Conservation (phyloP, 495 filamentous ascomycete genomes). For the Xylaria longipes region DNA sequence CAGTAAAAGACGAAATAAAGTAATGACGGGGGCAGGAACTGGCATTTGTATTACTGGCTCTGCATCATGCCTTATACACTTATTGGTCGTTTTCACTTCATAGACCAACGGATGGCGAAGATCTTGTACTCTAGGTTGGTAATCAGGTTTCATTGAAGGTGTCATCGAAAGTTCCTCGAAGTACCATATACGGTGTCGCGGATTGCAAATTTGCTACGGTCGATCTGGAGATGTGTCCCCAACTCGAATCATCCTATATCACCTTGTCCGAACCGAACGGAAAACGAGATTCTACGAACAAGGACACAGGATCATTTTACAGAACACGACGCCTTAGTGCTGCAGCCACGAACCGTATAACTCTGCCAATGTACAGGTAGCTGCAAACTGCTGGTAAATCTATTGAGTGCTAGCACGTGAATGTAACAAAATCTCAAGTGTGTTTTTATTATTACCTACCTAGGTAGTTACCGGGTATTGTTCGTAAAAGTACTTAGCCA, state of each 20-base stretch:
- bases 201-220: neutral
- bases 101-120: constrained; percentile 49
- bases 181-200: constrained; percentile 6
- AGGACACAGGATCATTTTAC: neutral
- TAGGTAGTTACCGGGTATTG: neutral
- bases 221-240: neutral
- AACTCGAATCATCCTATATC: neutral
- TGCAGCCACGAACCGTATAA: neutral
- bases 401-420: neutral
- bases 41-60: constrained; percentile 51
- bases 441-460: neutral
- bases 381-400: neutral
- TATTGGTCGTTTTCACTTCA: constrained; percentile 44
- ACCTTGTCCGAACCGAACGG: neutral
- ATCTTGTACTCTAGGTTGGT: constrained; percentile 54
- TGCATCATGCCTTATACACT: constrained; percentile 45
- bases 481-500: neutral
- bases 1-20: constrained; percentile 45
- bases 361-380: neutral
- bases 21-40: constrained; percentile 45
- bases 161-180: neutral
- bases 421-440: neutral
- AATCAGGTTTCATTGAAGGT: constrained; percentile 36
- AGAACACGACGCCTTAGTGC: neutral
- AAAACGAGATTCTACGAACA: neutral